Base-by-base conservation (phyloP, 345 rosid genomes). In the Physaria fendleri region DNA sequence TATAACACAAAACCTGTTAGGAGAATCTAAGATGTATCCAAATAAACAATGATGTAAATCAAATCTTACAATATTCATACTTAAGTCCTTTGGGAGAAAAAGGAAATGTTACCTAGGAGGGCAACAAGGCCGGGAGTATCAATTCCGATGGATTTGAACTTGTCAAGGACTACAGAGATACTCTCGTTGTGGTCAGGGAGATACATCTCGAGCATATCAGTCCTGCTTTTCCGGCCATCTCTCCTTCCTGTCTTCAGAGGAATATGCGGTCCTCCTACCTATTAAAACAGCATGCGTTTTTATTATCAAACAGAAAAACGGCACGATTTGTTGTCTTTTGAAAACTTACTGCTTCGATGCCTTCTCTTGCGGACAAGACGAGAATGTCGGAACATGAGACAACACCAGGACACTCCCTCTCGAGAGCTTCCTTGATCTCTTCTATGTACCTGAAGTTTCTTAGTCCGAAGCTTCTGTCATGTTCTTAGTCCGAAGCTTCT, bases 121-220 rank as follows among this genome's bases (percentile, higher is more conserved):
- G 96, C 85, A 42, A 91, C 95, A 13, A 91, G 71, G 50, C 96
- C 95, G 18, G 93, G 85, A 18, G 95, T 74, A 65, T 92, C 83
- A 13, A 92, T 78, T 0, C 96, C 98, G 43, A 91, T 88, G 57
- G 84, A 62, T 1, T 69, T 77, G 64, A 92, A 92, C 68, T 84
- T 85, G 3, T 88, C 95, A 41, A 92, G 90, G n/a, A 88, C 96
- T 14, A 74, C 90, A 32, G 95, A 76, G 59, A 88, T 82, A 71
- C 85, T 85, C 64, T 91, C 98, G 52, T 91, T 91, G 81, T 88
- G 98, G 76, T 91, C 96, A 1, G 96, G 98, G 12, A 88, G 92
- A 70, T 78, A 81, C 8, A 81, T 55, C 72, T 92, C 98, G 1
- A 92, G 34, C 16, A 88, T 48, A 27, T 88, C 90, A 1, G 96